phyloP scores from a whole-genome alignment of 192 early-diverging fungal genomes.

The Backusella psychrophila region DNA sequence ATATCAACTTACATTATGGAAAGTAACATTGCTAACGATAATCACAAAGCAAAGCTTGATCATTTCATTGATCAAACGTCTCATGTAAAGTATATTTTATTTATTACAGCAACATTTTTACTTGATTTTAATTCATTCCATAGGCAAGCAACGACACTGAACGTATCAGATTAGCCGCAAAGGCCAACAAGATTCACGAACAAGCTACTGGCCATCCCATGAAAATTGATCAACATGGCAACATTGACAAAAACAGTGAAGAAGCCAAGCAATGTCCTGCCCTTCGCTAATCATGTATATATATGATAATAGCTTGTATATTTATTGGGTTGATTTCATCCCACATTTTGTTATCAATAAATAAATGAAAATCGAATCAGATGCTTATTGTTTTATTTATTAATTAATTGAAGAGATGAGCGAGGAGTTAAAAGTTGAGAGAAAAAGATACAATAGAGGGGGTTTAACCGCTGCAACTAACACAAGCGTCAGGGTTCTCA shows the following conservation, averaged over 20 bases:
- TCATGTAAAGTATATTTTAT: background rate
- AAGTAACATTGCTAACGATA: background rate
- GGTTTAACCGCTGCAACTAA: slow-evolving; percentile 81
- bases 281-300: slow-evolving; percentile 3
- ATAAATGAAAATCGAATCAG: background rate
- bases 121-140: background rate
- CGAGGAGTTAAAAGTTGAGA: background rate
- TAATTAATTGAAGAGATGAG: background rate
- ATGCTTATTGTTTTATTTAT: background rate
- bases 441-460: background rate
- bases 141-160: background rate
- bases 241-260: background rate
- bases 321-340: background rate
- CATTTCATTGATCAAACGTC: background rate
- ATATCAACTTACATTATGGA: background rate
- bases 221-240: slow-evolving; percentile 12
- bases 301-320: background rate
- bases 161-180: background rate
- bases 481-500: slow-evolving; percentile 88
- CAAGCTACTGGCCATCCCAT: slow-evolving; percentile 9
- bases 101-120: background rate
- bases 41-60: background rate
- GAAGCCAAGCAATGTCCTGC: background rate
- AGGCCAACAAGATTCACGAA: slow-evolving; percentile 6
- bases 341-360: background rate